Percentiles rank a stretch among this genome's conserved stretches.
Evolutionary conservation across 805 yeast genomes (phyloP).

Genomic region (Saturnispora besseyi): DNA sequence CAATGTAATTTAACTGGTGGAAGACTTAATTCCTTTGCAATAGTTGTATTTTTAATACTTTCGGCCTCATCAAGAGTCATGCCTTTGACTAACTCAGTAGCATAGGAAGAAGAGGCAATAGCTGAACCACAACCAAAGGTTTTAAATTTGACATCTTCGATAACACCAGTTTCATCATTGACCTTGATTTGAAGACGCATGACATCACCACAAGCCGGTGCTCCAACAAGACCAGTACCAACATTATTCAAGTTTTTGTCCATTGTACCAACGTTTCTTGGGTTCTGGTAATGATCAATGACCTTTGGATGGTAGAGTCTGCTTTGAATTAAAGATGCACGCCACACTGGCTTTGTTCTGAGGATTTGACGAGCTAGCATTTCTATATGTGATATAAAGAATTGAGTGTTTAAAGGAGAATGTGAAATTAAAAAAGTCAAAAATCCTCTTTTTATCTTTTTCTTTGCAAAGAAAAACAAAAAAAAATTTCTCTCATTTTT

Average conservation of each 20-base stretch:
- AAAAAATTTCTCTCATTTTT: no score
- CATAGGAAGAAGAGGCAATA: constrained; percentile 90
- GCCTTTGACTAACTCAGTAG: constrained; percentile 92
- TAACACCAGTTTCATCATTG: constrained; percentile 79
- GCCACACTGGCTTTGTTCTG: neutral
- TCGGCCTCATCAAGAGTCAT: constrained; percentile 91
- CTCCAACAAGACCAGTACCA: constrained; percentile 97
- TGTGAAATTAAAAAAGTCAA: neutral
- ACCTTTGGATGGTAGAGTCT: constrained; percentile 79
- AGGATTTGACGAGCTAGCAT: constrained; percentile 4
- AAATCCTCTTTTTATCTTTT: neutral
- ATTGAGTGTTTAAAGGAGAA: neutral
- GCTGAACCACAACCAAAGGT: constrained; percentile 99
- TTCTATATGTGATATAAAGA: neutral
- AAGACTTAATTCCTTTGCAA: constrained; percentile 86
- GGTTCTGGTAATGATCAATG: constrained; percentile 92
- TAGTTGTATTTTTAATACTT: constrained; percentile 83
- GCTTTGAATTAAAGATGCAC: neutral
- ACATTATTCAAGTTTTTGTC: constrained; percentile 69
- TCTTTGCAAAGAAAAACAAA: neutral
- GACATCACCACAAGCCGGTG: constrained; percentile 99
- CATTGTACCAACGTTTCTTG: constrained; percentile 91
- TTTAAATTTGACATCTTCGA: constrained; percentile 92
- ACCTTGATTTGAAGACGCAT: constrained; percentile 96
- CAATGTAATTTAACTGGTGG: constrained; percentile 98